Evolutionary conservation across 2,329 filamentous ascomycete species (phyloP), one percentile per base, ranked within the genome.

Genomic region (Cercospora zeina): DNA sequence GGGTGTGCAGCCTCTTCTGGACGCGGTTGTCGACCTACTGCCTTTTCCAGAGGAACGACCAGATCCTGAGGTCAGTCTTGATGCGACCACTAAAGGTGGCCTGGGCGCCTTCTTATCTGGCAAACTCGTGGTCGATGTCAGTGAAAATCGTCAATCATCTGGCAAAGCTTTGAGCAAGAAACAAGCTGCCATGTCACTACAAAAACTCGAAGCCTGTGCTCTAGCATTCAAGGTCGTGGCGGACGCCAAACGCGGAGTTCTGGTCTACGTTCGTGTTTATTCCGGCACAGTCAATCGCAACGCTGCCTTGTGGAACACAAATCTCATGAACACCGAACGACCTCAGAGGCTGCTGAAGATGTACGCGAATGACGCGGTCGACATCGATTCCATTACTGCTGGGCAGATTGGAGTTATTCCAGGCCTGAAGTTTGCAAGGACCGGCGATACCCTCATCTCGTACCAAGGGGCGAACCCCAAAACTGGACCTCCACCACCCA

Each of bases 391-490:
- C 30, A 89, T 99, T 37, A 81, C 86, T 2, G 86, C 91, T 0
- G 95, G 95, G 0, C 93, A 97, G 73, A 99, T 99, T 64, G 95
- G 95, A 33, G 95, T 96, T 3, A 88, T 99, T 55, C 88, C 90
- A 13, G 95, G 93, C 0, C 83, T 97, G 16, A 97, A 96, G 74
- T 85, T 89, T 70, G 89, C 93, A n/a, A 85, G 95, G 37, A 99
- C 95, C 0, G 95, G 95, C 1, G 95, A 99, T 72, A 99, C 95
- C 0, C 78, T 99, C 14, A 84, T 97, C 34, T 86, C 89, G 1
- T 91, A 91, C 68, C 81, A 84, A 24, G 85, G 85, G 6, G 79
- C 82, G 47, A 86, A 82, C 62, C 77, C 80, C 10, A 84, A 85
- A 72, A 83, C 83, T 6, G 83, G 85, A 0, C 87, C 91, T 1